Conservation (phyloP, 495 filamentous ascomycete species). For the Xylona heveae region DNA sequence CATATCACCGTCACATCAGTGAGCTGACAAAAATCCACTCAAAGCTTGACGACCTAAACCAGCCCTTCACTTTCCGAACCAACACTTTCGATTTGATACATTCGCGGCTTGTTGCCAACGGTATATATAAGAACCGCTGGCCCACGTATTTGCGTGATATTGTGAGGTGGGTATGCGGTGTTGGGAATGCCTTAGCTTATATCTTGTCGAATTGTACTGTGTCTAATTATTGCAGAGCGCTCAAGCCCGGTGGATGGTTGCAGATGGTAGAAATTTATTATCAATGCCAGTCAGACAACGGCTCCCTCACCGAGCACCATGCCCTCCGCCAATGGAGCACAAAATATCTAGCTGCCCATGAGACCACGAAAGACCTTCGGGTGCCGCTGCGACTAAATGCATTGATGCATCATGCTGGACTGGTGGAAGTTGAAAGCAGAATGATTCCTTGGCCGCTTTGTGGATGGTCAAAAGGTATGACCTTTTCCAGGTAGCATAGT, state of each 20-base stretch:
- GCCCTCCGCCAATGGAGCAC: constrained; percentile 56
- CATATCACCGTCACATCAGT: neutral
- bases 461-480: constrained; percentile 47
- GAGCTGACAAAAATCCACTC: neutral
- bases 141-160: constrained; percentile 61
- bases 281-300: constrained; percentile 80
- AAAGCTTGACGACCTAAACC: constrained; percentile 60
- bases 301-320: constrained; percentile 47
- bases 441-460: constrained; percentile 58
- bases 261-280: constrained; percentile 82
- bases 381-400: constrained; percentile 38
- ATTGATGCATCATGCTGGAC: constrained; percentile 44
- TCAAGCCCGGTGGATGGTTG: constrained; percentile 61
- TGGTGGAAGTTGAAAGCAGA: constrained; percentile 45
- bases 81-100: constrained; percentile 83
- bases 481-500: neutral
- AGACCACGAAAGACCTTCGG: constrained; percentile 48
- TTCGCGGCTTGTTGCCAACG: constrained; percentile 57
- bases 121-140: constrained; percentile 64
- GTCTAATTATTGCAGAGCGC: constrained; percentile 18
- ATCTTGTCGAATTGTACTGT: neutral
- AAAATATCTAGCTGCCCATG: constrained; percentile 40
- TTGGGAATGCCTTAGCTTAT: neutral
- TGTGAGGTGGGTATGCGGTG: constrained; percentile 22
- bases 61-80: constrained; percentile 46